Conservation (phyloP, 2,329 filamentous ascomycete genomes). For the Talaromyces sp. region DNA sequence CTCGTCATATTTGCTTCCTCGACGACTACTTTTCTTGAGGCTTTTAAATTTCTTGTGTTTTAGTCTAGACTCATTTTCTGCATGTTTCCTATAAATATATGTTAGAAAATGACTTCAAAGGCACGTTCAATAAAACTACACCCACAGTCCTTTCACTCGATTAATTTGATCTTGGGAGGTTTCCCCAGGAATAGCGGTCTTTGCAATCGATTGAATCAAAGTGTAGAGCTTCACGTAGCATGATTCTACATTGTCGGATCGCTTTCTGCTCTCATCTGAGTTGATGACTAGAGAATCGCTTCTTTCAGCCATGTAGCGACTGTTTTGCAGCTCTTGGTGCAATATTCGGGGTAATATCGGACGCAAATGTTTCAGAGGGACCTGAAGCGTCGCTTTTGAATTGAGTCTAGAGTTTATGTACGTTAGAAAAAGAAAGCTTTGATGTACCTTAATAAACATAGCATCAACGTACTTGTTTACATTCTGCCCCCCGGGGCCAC, state of each 20-base stretch:
- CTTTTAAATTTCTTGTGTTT: slow-evolving; percentile 56
- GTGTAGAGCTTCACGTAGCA: slow-evolving; percentile 55
- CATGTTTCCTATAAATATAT: slow-evolving; percentile 43
- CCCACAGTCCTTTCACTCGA: slow-evolving; percentile 50
- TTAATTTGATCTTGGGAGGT: slow-evolving; percentile 51
- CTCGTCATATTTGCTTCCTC: slow-evolving; percentile 34
- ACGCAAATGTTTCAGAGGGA: slow-evolving; percentile 48
- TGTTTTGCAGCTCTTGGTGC: slow-evolving; percentile 46
- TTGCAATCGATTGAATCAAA: slow-evolving; percentile 48
- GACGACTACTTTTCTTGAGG: slow-evolving; percentile 54
- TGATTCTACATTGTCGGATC: slow-evolving; percentile 52
- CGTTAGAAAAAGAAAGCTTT: neutral
- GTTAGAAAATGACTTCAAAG: slow-evolving; percentile 7
- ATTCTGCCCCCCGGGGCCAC: slow-evolving; percentile 62
- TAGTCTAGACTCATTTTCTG: slow-evolving; percentile 53
- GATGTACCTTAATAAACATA: neutral
- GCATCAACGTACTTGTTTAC: slow-evolving; percentile 55
- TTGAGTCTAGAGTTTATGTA: slow-evolving; percentile 47
- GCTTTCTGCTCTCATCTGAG: slow-evolving; percentile 58
- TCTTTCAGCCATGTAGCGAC: slow-evolving; percentile 51
- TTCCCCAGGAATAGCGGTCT: slow-evolving; percentile 52
- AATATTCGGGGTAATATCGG: slow-evolving; percentile 50
- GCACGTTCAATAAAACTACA: slow-evolving; percentile 1
- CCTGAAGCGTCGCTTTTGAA: slow-evolving; percentile 59
- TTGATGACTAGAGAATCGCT: slow-evolving; percentile 55